A percentile compares a stretch with the other conserved stretches of the same genome.
These are phyloP conservation scores for Irpex sp. DNA, from an alignment of 1,284 basidiomycete genomes.

Conservation along the genomic window DNA sequence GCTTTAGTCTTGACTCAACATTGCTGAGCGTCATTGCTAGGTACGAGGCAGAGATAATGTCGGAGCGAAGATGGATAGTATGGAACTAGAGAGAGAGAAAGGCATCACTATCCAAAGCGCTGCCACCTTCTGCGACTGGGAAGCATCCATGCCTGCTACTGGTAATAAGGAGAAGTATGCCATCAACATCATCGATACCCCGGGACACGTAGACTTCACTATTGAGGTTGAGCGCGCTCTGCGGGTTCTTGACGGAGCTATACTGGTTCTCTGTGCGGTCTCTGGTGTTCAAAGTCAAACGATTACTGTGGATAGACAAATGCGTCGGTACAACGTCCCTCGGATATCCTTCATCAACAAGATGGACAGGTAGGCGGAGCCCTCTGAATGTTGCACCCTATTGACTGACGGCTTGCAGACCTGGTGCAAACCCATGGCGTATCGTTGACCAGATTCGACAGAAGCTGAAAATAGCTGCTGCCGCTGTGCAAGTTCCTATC, in stretches of 20 bases:
- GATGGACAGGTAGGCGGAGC: slow-evolving; percentile 80
- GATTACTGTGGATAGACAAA: slow-evolving; percentile 98
- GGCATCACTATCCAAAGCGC: slow-evolving; percentile 99
- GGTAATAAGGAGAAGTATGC: slow-evolving; percentile 80
- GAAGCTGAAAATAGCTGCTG: slow-evolving; percentile 91
- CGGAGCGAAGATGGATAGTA: slow-evolving; percentile 99
- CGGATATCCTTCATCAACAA: slow-evolving; percentile 98
- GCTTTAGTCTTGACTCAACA: background rate
- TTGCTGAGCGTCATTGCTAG: slow-evolving; percentile 31
- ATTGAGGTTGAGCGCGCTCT: slow-evolving; percentile 98
- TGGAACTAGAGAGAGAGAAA: slow-evolving; percentile 99
- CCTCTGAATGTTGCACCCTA: background rate
- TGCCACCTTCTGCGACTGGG: slow-evolving; percentile 98
- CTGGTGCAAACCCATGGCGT: slow-evolving; percentile 96
- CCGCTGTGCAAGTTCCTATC: slow-evolving; percentile 96
- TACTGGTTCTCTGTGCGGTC: slow-evolving; percentile 95
- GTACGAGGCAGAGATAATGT: slow-evolving; percentile 92
- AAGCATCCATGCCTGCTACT: slow-evolving; percentile 63
- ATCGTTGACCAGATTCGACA: slow-evolving; percentile 90
- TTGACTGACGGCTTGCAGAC: slow-evolving; percentile 42
- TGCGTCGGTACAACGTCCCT: slow-evolving; percentile 95
- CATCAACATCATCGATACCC: slow-evolving; percentile 99
- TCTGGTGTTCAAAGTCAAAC: slow-evolving; percentile 98
- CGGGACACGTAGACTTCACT: slow-evolving; percentile 99
- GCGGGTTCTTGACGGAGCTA: slow-evolving; percentile 95